Conservation (phyloP, 2,329 filamentous ascomycete genomes). For the Nigrospora oryzae region DNA sequence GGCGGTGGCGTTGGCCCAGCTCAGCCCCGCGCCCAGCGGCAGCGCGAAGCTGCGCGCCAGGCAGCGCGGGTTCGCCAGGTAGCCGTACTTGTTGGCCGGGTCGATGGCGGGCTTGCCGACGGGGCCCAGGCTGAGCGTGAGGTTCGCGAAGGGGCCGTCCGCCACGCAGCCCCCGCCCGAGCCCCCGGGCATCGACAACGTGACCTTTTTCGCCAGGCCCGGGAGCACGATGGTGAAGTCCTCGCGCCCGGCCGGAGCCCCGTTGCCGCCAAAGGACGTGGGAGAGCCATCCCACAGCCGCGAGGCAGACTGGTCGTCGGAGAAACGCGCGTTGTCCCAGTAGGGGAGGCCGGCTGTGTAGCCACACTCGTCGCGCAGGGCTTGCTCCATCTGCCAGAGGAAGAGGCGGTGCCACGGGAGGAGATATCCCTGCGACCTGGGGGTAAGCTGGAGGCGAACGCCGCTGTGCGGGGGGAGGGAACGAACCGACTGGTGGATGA, state of each 20-base stretch:
- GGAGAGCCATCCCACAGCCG: slow-evolving; percentile 9
- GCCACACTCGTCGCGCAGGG: slow-evolving; percentile 12
- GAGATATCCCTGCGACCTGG: slow-evolving; percentile 9
- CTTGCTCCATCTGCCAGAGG: slow-evolving; percentile 11
- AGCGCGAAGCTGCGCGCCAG: slow-evolving; percentile 7
- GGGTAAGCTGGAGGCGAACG: background rate
- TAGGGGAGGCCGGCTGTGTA: slow-evolving; percentile 11
- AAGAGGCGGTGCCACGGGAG: slow-evolving; percentile 13
- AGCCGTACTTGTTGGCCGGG: slow-evolving; percentile 9
- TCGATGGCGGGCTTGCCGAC: slow-evolving; percentile 9
- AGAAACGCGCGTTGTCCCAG: slow-evolving; percentile 11
- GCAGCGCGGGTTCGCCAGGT: slow-evolving; percentile 8
- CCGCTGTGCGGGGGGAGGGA: no score
- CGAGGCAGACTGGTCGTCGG: slow-evolving; percentile 7
- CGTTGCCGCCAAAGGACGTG: slow-evolving; percentile 12
- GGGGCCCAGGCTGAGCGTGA: slow-evolving; percentile 9
- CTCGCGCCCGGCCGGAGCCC: background rate
- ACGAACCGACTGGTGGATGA: slow-evolving; percentile 10
- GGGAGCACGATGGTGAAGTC: slow-evolving; percentile 4
- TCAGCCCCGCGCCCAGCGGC: slow-evolving; percentile 4
- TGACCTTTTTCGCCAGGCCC: slow-evolving; percentile 6
- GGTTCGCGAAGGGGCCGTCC: slow-evolving; percentile 8
- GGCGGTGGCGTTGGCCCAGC: slow-evolving; percentile 10
- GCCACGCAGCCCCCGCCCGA: slow-evolving; percentile 11
- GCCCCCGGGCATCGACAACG: slow-evolving; percentile 5